Base-by-base conservation (phyloP, 371 early-diverging fungal species). In the Mortierella sp. region DNA sequence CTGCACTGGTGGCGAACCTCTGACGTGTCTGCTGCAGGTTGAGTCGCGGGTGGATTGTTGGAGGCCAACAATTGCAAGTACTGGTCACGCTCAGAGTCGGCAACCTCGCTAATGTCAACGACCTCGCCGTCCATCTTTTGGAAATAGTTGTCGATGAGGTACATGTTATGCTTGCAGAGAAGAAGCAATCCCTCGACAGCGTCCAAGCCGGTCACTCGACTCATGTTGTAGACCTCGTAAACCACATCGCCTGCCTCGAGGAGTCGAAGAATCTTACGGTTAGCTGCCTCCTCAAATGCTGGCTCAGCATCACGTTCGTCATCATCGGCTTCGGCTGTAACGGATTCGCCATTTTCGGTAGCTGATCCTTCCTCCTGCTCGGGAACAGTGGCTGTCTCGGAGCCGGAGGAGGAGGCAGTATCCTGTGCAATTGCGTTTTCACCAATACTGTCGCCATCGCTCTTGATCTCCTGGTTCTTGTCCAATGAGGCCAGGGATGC, bases 91-190 rank as follows among this genome's bases (percentile, higher is more conserved):
- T 95, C 94, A 82, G 95, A 77, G 54, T 88, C 89, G 1, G 94
- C 93, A 3, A 94, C 94, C 78, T 94, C 92, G 87, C 93, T 93
- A 54, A 95, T 93, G 71, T 95, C 95, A 14, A 95, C 95, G 0
- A 95, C 92, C 80, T 96, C 95, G 10, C 94, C 95, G 75, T 95
- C 94, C 44, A 78, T 71, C 28, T 92, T 88, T 69, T 93, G 92
- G 80, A 95, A 94, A 79, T 94, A 96, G 79, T 94, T 94, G 80
- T 96, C 95, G 54, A 96, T 92, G 46, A 96, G 79, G 71, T 95
- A 95, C 70, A 96, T 90, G 75, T 95, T 93, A 67, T 93, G 88
- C 64, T 93, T 94, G 83, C 95, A 94, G 2, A 96, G 83, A 1
- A 96, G 69, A 24, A 95, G 84, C 19, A 96, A 75, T 0, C 96